These are phyloP conservation scores for Bacidia rubella DNA, from an alignment of 495 filamentous ascomycete genomes.

Conservation along the genomic window DNA sequence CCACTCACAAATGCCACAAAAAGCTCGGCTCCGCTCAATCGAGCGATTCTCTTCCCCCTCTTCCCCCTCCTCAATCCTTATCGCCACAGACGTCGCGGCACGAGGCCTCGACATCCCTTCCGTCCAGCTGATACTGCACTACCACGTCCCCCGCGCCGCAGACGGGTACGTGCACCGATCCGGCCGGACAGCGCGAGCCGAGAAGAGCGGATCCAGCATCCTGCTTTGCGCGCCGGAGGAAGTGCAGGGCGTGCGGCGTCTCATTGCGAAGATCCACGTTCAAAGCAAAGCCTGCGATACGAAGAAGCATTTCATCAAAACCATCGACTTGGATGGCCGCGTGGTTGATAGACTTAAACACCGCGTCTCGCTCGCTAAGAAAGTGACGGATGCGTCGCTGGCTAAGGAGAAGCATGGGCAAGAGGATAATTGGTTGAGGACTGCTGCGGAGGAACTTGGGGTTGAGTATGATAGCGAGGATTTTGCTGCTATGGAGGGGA, in stretches of 20 bases:
- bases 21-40: conserved; percentile 83
- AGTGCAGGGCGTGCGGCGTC: conserved; percentile 64
- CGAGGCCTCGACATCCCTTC: conserved; percentile 86
- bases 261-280: conserved; percentile 77
- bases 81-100: conserved; percentile 95
- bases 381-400: conserved; percentile 64
- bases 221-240: conserved; percentile 87
- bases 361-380: conserved; percentile 62
- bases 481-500: conserved; percentile 43
- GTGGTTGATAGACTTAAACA: conserved; percentile 61
- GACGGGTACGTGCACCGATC: conserved; percentile 94
- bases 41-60: conserved; percentile 70
- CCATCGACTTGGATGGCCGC: conserved; percentile 70
- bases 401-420: conserved; percentile 76
- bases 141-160: conserved; percentile 83
- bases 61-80: conserved; percentile 52
- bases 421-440: conserved; percentile 72
- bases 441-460: conserved; percentile 83
- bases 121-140: conserved; percentile 80
- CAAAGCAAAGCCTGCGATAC: conserved; percentile 22
- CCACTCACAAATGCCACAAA: conserved; percentile 91
- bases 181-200: conserved; percentile 81
- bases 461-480: conserved; percentile 88
- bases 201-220: conserved; percentile 61
- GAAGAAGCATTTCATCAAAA: conserved; percentile 52